phyloP scores from a whole-genome alignment of 257 asterid species.

The Solanum chiquidenum region DNA sequence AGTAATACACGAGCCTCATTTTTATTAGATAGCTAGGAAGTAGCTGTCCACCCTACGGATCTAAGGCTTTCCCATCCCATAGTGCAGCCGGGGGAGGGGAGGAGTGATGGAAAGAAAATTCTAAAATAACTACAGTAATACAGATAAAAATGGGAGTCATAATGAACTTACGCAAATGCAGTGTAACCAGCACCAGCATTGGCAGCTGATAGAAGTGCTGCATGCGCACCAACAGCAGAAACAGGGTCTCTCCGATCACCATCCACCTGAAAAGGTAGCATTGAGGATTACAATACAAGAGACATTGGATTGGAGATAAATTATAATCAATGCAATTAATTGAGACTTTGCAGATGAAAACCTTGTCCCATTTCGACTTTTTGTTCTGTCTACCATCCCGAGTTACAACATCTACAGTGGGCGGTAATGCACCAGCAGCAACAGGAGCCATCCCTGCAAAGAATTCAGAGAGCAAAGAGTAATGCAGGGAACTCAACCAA shows the following conservation, averaged over 20 bases:
- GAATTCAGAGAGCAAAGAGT: neutral
- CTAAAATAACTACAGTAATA: neutral
- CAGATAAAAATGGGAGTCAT: neutral
- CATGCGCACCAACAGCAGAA: conserved; percentile 56
- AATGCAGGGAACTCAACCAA: neutral
- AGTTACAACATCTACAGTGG: conserved; percentile 29
- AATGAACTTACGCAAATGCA: conserved; percentile 79
- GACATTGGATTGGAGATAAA: neutral
- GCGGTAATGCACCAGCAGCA: conserved; percentile 16
- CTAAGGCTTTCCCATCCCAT: neutral
- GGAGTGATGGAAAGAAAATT: neutral
- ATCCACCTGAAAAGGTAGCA: conserved; percentile 53
- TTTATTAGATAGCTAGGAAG: neutral
- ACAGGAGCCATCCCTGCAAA: neutral
- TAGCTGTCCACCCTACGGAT: neutral
- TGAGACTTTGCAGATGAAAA: conserved; percentile 11
- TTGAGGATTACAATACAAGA: neutral
- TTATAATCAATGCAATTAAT: conserved; percentile 2
- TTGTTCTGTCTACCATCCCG: conserved; percentile 87
- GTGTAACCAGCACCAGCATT: conserved; percentile 94
- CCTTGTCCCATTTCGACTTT: conserved; percentile 99
- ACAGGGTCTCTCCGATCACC: conserved; percentile 55
- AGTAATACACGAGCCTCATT: neutral
- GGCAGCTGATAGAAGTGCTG: conserved; percentile 64
- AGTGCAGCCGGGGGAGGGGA: neutral